phyloP scores from a whole-genome alignment of 345 rosid genomes.

The Sonneratia alba region DNA sequence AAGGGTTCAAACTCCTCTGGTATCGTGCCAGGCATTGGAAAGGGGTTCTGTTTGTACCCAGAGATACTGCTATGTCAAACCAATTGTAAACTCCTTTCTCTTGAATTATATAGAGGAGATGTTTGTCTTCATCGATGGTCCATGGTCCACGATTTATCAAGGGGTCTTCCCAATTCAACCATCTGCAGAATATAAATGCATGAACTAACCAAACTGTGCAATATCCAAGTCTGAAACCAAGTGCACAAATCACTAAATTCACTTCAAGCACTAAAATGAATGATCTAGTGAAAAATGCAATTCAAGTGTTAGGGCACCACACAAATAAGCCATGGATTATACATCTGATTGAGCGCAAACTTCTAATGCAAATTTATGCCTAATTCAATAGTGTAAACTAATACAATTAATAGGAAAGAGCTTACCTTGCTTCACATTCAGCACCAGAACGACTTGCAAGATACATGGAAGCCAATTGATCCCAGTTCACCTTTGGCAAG shows the following conservation, averaged over 20 bases:
- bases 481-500: conserved; percentile 81
- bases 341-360: background rate
- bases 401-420: background rate
- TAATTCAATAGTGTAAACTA: background rate
- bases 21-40: conserved; percentile 73
- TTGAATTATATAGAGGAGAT: conserved; percentile 44
- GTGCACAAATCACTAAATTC: background rate
- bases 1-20: conserved; percentile 73
- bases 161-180: conserved; percentile 81
- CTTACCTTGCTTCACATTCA: conserved; percentile 86
- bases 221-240: background rate
- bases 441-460: conserved; percentile 57
- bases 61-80: conserved; percentile 52
- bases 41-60: conserved; percentile 81
- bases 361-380: background rate
- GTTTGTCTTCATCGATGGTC: conserved; percentile 66
- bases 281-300: background rate
- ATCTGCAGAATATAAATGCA: conserved; percentile 34
- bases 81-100: conserved; percentile 55
- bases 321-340: background rate
- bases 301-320: background rate
- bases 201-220: background rate
- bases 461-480: conserved; percentile 55
- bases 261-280: background rate
- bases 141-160: conserved; percentile 52